phyloP scores from a whole-genome alignment of 768 basidiomycete species.

The Phylloporus sp. region DNA sequence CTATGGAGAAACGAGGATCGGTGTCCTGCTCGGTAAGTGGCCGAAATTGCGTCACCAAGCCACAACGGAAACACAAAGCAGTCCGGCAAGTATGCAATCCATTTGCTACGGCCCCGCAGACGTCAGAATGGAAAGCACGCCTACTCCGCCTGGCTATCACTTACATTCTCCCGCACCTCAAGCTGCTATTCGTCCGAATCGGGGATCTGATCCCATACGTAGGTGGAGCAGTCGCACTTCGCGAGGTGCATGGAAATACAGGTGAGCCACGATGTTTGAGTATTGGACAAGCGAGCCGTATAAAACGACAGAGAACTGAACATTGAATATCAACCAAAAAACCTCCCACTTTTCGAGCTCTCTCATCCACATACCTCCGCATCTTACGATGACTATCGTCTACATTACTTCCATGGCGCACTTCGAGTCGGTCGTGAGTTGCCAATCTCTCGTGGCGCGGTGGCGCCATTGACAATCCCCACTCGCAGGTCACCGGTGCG shows the following conservation, averaged over 20 bases:
- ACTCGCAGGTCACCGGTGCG: conserved; percentile 16
- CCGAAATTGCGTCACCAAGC: conserved; percentile 22
- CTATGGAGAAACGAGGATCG: conserved; percentile 10
- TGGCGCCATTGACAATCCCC: conserved; percentile 5
- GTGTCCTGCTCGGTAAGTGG: conserved; percentile 13
- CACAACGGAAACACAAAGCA: conserved; percentile 9
- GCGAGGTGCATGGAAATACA: conserved; percentile 9
- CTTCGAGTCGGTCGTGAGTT: conserved; percentile 22
- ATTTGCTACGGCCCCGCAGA: conserved; percentile 24
- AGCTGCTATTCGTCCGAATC: conserved; percentile 15
- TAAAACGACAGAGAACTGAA: conserved; percentile 20
- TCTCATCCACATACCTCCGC: conserved; percentile 11
- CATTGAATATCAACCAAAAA: conserved; percentile 15
- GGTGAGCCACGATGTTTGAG: conserved; percentile 13
- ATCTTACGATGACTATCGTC: conserved; percentile 19
- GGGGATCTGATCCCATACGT: conserved; percentile 20
- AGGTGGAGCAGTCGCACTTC: conserved; percentile 18
- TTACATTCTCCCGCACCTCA: conserved; percentile 15
- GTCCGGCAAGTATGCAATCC: conserved; percentile 13
- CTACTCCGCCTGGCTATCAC: conserved; percentile 24
- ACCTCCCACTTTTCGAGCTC: conserved; percentile 7
- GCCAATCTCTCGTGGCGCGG: neutral
- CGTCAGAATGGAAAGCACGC: conserved; percentile 29
- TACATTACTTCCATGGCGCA: conserved; percentile 26
- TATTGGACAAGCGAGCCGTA: conserved; percentile 21